A percentile compares a stretch with the other conserved stretches of the same genome.
phyloP scores from a whole-genome alignment of 2,329 filamentous ascomycete genomes.

The Penicillium sp. region DNA sequence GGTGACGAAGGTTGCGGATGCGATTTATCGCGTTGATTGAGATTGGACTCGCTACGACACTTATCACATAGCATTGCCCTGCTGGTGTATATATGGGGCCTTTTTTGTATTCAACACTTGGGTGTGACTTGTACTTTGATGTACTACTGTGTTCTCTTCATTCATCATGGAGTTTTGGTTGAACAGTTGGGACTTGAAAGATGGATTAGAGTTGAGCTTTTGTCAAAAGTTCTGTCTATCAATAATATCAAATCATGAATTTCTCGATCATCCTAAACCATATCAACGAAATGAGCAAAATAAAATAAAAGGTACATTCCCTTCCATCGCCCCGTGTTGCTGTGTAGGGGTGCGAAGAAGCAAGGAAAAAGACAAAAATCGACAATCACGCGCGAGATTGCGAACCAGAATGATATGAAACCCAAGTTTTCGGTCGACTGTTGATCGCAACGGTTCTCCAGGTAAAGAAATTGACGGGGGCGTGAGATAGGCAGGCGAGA shows the following conservation, averaged over 20 bases:
- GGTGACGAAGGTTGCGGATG: conserved; percentile 84
- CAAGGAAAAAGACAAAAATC: conserved; percentile 2
- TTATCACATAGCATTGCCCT: background rate
- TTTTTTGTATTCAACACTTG: conserved; percentile 26
- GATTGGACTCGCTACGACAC: background rate
- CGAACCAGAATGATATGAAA: conserved; percentile 7
- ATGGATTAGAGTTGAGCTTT: background rate
- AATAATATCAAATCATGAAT: conserved; percentile 17
- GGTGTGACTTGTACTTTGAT: conserved; percentile 7
- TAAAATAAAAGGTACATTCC: conserved; percentile 1
- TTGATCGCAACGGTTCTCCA: conserved; percentile 7
- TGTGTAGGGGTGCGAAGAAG: conserved; percentile 10
- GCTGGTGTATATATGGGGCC: background rate
- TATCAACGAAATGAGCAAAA: conserved; percentile 16
- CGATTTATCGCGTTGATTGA: conserved; percentile 66
- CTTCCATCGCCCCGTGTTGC: conserved; percentile 9
- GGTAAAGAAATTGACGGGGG: conserved; percentile 2
- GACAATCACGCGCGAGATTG: conserved; percentile 13
- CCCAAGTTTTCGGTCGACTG: conserved; percentile 10
- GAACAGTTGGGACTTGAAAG: background rate
- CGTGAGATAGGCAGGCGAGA: background rate
- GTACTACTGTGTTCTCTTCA: conserved; percentile 17
- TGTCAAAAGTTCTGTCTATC: conserved; percentile 5
- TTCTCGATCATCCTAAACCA: conserved; percentile 24
- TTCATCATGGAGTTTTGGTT: conserved; percentile 21